Evolutionary conservation across 345 rosid species (phyloP), one percentile per base, ranked within the genome.

Genomic region (Pseudoturritis turrita): DNA sequence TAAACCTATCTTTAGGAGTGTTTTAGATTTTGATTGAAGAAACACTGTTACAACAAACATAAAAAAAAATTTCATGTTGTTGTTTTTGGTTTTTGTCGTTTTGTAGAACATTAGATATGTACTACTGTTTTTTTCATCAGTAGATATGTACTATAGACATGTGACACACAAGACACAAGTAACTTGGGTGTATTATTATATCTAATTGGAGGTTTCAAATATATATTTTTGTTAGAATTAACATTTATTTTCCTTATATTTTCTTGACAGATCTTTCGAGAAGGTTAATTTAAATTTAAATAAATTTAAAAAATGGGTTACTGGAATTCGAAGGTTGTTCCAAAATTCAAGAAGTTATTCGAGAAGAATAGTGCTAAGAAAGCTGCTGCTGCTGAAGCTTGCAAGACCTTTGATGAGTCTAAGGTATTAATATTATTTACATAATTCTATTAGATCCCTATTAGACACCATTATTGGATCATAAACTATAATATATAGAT

Each of bases 241-340:
- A 65, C 49, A 47, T 44, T 19, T n/a, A 23, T 51, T 17, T 9
- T 22, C 5, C 15, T 15, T 23, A 3, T 39, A 33, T 60, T 41
- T 67, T 10, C 59, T 40, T 12, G 37, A 53, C 74, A 75, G 78
- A 23, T 29, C 35, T 36, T 31, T 11, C 8, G 33, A 49, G 29
- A 65, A 50, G 63, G 25, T 76, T 40, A 63, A 70, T n/a, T 10
- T 10, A 29, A 56, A 15, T 47, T n/a, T 10, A 37, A 37, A 12
- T 3, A 26, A 51, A 25, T n/a, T n/a, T 0, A 21, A 15, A 62
- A 46, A 10, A 88, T 89, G 96, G 97, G 89, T 3, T 91, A 89
- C 70, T 89, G 97, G 97, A 88, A 84, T 79, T 54, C 89, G 0
- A 91, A 85, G 84, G 87, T 91, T 78, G 87, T 91, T 53, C 96